phyloP scores from a whole-genome alignment of 768 basidiomycete genomes.

The Tulasnella sp. region DNA sequence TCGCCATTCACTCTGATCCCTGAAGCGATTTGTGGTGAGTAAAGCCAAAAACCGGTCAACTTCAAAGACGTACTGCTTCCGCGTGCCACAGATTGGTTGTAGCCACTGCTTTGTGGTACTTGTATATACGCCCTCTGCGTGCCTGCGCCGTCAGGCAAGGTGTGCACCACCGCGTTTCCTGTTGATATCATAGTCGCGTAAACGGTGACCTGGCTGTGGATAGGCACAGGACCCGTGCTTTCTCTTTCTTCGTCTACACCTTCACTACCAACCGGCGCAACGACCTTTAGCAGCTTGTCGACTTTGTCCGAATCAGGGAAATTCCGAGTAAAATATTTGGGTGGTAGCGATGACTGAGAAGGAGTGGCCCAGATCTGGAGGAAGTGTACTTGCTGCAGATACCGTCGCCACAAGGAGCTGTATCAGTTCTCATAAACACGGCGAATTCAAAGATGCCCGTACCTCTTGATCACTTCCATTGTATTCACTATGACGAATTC shows the following conservation, averaged over 20 bases:
- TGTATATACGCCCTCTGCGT: conserved; percentile 52
- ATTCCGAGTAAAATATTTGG: conserved; percentile 81
- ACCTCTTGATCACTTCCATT: conserved; percentile 36
- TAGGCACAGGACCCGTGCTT: conserved; percentile 70
- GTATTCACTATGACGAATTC: conserved; percentile 76
- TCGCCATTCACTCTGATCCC: conserved; percentile 7
- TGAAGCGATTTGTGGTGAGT: not conserved
- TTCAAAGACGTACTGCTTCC: conserved; percentile 35
- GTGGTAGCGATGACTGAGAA: conserved; percentile 42
- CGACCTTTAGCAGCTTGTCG: conserved; percentile 61
- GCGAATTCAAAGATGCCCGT: not conserved
- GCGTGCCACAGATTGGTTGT: conserved; percentile 37
- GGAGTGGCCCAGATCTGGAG: conserved; percentile 33
- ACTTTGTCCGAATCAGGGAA: conserved; percentile 77
- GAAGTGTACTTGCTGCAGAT: conserved; percentile 7
- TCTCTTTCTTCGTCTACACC: conserved; percentile 59
- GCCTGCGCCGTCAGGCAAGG: conserved; percentile 33
- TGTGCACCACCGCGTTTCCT: conserved; percentile 46
- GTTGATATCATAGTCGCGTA: conserved; percentile 68
- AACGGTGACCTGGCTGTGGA: conserved; percentile 58
- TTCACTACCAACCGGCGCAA: conserved; percentile 56
- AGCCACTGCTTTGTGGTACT: conserved; percentile 77
- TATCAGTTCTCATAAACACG: not conserved
- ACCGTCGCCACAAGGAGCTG: not conserved
- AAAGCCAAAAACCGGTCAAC: not conserved